Percentiles rank a stretch among this genome's conserved stretches.
Evolutionary conservation across 345 rosid genomes (phyloP).

Genomic region (Aquilaria yunnanensis): DNA sequence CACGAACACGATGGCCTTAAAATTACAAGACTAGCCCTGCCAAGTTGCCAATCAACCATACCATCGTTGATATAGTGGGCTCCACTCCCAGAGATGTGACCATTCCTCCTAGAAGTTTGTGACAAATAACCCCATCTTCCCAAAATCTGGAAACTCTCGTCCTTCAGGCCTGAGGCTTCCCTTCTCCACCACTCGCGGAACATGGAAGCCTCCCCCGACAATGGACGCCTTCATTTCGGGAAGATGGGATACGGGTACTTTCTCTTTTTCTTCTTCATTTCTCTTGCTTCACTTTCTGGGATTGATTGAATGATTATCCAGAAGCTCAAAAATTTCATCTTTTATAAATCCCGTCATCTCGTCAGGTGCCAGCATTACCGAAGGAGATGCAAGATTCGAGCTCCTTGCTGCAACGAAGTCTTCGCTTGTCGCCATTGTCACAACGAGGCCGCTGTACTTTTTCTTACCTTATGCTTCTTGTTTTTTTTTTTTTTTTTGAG

Average conservation of each 20-base stretch:
- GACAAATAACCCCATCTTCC: conserved; percentile 19
- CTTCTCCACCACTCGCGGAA: conserved; percentile 19
- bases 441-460: conserved; percentile 66
- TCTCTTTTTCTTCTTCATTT: background rate
- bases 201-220: conserved; percentile 55
- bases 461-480: background rate
- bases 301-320: background rate
- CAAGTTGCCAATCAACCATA: too few species aligned
- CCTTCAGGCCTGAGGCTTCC: conserved; percentile 14
- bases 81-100: too few species aligned
- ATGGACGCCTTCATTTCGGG: conserved; percentile 86
- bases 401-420: conserved; percentile 95
- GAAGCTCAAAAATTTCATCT: background rate
- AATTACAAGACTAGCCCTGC: too few species aligned
- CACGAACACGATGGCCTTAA: too few species aligned
- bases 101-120: conserved; percentile 5
- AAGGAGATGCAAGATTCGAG: conserved; percentile 90
- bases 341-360: conserved; percentile 8
- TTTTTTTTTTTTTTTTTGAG: background rate
- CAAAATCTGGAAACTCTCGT: conserved; percentile 18
- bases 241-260: conserved; percentile 87
- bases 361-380: conserved; percentile 86
- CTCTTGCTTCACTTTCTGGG: background rate
- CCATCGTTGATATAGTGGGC: too few species aligned
- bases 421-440: conserved; percentile 94